Evolutionary conservation across 177 flowering plant genomes (phyloP), one percentile per base, ranked within the genome.

Genomic region (Telopea speciosissima): DNA sequence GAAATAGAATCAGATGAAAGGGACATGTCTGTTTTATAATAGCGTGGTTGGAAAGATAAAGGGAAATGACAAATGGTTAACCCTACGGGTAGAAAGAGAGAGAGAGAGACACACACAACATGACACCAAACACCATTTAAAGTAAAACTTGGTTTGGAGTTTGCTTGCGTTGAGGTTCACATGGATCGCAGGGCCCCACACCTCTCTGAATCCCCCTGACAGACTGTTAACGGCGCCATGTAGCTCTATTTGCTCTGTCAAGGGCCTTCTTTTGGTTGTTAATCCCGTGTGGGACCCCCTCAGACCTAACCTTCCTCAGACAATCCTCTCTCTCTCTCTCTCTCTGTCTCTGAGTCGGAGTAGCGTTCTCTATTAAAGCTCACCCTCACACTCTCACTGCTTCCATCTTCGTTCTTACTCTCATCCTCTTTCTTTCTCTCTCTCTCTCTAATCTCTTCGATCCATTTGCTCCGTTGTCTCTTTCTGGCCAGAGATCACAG

Each of bases 141-240:
- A 13, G 58, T 52, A 13, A 52, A 52, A 13, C 31, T 2, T 28
- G 31, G 31, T 28, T 28, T 4, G n/a, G 19, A 52, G 58, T 16
- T 28, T 52, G 58, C n/a, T 13, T 52, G 58, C 4, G 19, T 52
- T 49, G 54, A 49, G 52, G 54, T 6, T 56, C 52, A 69, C 65
- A 69, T 59, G 64, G 24, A 36, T 23, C 21, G 13, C 44, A 16
- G 54, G 72, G 65, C 12, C 69, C 69, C 40, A 3, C 40, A 3
- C 2, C 31, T 28, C n/a, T n/a, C n/a, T 28, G 31, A 21, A 21
- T 1, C 59, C 68, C 59, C 68, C 59, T 24, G 68, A 74, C 76
- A 69, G 76, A 33, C 72, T 64, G 76, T 63, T 22, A 69, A n/a
- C 31, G 45, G 66, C 70, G 71, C 75, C 66, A 68, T 52, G 62